These are phyloP conservation scores for Lantana camara DNA, from an alignment of 257 asterid species.

Conservation along the genomic window DNA sequence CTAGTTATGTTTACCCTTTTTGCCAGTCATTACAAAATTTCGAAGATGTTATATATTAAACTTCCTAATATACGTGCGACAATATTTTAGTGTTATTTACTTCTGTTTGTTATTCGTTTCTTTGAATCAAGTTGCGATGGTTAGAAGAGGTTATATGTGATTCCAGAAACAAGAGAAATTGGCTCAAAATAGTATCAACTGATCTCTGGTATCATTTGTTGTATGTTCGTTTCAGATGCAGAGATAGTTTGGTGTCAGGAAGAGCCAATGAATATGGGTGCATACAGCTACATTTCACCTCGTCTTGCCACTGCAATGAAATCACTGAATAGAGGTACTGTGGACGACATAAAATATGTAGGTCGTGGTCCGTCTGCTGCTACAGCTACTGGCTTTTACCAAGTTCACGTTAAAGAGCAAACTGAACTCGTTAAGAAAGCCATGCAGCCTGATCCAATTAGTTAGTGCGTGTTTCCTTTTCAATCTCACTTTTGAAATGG, in stretches of 20 bases:
- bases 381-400: slow-evolving; percentile 90
- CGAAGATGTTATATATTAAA: no score
- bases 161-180: background rate
- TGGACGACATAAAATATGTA: slow-evolving; percentile 71
- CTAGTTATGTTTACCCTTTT: no score
- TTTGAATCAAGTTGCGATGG: no score
- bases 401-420: slow-evolving; percentile 79
- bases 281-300: slow-evolving; percentile 63
- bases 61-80: no score
- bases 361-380: slow-evolving; percentile 99
- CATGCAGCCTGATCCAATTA: background rate
- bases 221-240: slow-evolving; percentile 46
- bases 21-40: no score
- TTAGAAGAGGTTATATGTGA: no score
- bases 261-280: slow-evolving; percentile 91
- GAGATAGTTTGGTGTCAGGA: slow-evolving; percentile 86
- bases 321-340: slow-evolving; percentile 64
- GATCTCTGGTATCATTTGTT: background rate
- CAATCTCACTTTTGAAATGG: background rate
- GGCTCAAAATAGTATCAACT: background rate
- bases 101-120: no score
- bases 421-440: slow-evolving; percentile 81
- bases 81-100: no score
- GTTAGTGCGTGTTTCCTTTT: no score
- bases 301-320: slow-evolving; percentile 89